Conservation (phyloP, 176 grass and related monocot species). For the Lolium multiflorum region DNA sequence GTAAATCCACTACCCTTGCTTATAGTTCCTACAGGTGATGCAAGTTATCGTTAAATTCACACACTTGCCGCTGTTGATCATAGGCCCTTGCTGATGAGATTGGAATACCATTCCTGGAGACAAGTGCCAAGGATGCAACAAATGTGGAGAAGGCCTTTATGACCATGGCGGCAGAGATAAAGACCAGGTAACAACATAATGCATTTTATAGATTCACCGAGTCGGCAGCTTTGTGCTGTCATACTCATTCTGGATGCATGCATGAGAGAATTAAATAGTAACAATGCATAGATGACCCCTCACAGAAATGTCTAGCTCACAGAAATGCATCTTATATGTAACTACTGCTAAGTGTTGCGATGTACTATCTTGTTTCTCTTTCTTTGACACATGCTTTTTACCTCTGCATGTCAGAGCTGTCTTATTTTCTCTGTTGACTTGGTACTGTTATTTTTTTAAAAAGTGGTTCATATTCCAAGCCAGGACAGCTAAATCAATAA, state of each 20-base stretch:
- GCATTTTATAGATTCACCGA: not conserved
- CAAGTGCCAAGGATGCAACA: slow-evolving; percentile 81
- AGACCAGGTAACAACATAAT: slow-evolving; percentile 56
- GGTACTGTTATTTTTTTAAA: not conserved
- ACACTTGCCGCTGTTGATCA: not conserved
- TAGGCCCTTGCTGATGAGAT: slow-evolving; percentile 78
- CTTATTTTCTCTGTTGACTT: not conserved
- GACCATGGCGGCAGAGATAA: slow-evolving; percentile 75
- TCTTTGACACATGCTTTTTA: not conserved
- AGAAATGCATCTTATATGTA: not conserved
- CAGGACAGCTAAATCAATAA: not conserved
- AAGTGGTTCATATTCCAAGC: not conserved
- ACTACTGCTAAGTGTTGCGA: not conserved
- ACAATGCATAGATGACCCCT: not conserved
- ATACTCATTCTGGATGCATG: not conserved
- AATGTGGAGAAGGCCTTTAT: slow-evolving; percentile 82
- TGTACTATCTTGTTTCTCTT: not conserved
- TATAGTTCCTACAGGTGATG: not conserved
- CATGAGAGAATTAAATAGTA: slow-evolving; percentile 3
- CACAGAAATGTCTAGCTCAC: not conserved
- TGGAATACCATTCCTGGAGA: slow-evolving; percentile 77
- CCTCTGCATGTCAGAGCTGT: not conserved
- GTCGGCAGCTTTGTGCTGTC: not conserved
- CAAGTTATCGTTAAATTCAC: not conserved
- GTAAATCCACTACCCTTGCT: not conserved